These are phyloP conservation scores for Trypanosoma platydactyli DNA, from an alignment of 208 protist genomes.

Conservation along the genomic window DNA sequence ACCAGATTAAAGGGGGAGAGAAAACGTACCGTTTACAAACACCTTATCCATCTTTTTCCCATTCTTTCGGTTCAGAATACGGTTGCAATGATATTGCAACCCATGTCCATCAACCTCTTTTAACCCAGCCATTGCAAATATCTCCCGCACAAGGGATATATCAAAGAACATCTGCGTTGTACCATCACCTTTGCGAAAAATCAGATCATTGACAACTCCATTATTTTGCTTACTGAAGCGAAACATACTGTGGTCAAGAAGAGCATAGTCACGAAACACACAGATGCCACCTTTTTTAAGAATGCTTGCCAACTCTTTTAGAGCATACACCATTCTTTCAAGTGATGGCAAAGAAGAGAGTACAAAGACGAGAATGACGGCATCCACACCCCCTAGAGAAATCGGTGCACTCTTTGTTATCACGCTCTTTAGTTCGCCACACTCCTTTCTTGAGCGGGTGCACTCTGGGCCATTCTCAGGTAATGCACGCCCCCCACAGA, in stretches of 20 bases:
- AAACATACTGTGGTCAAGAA: conserved; percentile 81
- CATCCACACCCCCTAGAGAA: conserved; percentile 35
- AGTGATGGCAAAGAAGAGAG: conserved; percentile 65
- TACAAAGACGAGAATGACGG: conserved; percentile 79
- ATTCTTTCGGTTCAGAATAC: conserved; percentile 83
- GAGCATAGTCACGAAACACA: conserved; percentile 76
- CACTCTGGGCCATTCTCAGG: conserved; percentile 31
- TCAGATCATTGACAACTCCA: conserved; percentile 19
- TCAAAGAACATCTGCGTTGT: conserved; percentile 83
- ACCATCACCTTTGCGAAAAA: conserved; percentile 69
- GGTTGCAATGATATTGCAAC: conserved; percentile 78
- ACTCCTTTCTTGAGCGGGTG: conserved; percentile 16
- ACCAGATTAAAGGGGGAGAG: conserved; percentile 2
- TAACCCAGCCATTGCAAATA: conserved; percentile 53
- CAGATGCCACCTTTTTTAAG: conserved; percentile 55
- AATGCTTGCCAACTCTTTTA: conserved; percentile 40
- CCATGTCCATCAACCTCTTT: conserved; percentile 33
- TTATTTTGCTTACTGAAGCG: conserved; percentile 61
- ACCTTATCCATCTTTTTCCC: conserved; percentile 84
- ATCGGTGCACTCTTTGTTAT: conserved; percentile 21
- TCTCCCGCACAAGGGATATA: conserved; percentile 36
- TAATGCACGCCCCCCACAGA: no score
- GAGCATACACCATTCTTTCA: conserved; percentile 50
- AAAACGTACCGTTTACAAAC: conserved; percentile 82
- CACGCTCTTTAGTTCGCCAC: conserved; percentile 23